phyloP scores from a whole-genome alignment of 257 asterid genomes.

The Agastache rugosa region DNA sequence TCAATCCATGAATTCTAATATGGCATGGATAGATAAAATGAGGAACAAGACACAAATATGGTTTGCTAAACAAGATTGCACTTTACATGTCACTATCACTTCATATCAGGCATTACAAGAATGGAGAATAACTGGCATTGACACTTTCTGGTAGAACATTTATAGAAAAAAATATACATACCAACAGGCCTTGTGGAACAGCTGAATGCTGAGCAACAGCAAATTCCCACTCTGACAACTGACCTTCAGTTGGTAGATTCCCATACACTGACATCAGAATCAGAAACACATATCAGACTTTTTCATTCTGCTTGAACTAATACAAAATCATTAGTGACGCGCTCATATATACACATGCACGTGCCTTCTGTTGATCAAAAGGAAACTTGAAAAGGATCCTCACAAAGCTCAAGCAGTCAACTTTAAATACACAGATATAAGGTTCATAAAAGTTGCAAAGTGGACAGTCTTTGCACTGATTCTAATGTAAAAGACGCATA shows the following conservation, averaged over 20 bases:
- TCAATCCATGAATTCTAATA: background rate
- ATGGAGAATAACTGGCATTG: background rate
- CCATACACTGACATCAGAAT: slow-evolving; percentile 76
- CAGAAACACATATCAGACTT: slow-evolving; percentile 10
- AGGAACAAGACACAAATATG: background rate
- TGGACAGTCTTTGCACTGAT: background rate
- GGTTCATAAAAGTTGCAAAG: background rate
- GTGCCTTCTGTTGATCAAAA: slow-evolving; percentile 15
- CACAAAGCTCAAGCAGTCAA: slow-evolving; percentile 3
- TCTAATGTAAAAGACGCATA: slow-evolving; percentile 9
- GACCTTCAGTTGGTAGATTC: slow-evolving; percentile 81
- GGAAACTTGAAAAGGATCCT: background rate
- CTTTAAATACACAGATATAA: background rate
- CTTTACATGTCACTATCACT: slow-evolving; percentile 3
- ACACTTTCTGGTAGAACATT: background rate
- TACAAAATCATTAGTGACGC: background rate
- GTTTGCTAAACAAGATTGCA: slow-evolving; percentile 11
- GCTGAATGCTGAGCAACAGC: slow-evolving; percentile 84
- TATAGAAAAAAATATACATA: slow-evolving; percentile 20
- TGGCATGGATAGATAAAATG: background rate
- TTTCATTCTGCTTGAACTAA: background rate
- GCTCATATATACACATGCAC: background rate
- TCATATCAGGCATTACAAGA: background rate
- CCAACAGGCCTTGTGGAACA: slow-evolving; percentile 60
- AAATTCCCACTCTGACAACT: slow-evolving; percentile 95